Conservation (phyloP, 805 yeast species). For the Metschnikowia similis region DNA sequence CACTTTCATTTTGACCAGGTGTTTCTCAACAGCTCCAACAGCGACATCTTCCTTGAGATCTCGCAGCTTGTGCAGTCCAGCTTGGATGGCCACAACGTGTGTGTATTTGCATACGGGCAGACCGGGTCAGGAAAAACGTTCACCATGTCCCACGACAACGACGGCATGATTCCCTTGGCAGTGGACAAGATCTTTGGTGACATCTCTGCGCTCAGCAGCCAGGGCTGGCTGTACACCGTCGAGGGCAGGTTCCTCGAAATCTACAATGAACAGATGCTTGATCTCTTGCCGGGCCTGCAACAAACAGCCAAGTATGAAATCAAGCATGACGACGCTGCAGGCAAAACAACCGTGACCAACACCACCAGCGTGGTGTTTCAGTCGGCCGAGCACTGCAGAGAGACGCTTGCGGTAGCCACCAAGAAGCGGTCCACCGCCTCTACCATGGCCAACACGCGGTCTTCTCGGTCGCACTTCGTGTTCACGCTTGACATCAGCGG, state of each 20-base stretch:
- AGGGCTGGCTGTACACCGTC: constrained; percentile 62
- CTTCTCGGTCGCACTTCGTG: constrained; percentile 89
- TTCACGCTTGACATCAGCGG: constrained; percentile 65
- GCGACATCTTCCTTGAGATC: constrained; percentile 73
- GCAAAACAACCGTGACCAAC: constrained; percentile 60
- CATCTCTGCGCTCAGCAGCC: constrained; percentile 40
- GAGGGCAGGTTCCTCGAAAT: constrained; percentile 82
- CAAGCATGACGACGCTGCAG: constrained; percentile 55
- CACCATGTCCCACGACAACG: constrained; percentile 70
- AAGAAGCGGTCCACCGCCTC: constrained; percentile 71
- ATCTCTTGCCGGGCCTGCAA: constrained; percentile 44
- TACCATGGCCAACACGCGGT: constrained; percentile 74
- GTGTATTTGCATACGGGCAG: constrained; percentile 96
- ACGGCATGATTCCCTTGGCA: constrained; percentile 82
- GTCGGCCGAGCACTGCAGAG: constrained; percentile 45
- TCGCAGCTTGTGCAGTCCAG: constrained; percentile 72
- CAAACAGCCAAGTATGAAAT: constrained; percentile 53
- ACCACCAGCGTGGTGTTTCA: constrained; percentile 46
- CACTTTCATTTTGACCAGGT: constrained; percentile 74
- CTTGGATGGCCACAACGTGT: constrained; percentile 79
- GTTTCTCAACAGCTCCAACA: constrained; percentile 55
- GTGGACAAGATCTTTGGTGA: constrained; percentile 64
- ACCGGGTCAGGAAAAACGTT: constrained; percentile 89
- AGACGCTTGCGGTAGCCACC: constrained; percentile 51
- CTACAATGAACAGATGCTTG: constrained; percentile 78